These are phyloP conservation scores for Rhamnella rubrinervis DNA, from an alignment of 331 rosid genomes.

Conservation along the genomic window DNA sequence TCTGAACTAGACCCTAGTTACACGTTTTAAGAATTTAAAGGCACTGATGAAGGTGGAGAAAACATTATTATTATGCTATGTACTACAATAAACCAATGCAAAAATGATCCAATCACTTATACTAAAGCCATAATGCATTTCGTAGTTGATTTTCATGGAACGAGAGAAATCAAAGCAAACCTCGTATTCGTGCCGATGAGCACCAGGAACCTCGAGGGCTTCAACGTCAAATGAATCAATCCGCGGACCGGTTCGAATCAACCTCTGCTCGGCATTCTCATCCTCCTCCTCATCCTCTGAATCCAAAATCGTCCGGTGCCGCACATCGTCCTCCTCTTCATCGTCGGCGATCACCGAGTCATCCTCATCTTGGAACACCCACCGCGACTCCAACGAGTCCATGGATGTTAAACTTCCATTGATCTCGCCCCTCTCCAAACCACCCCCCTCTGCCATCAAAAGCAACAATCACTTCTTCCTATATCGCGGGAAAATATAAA, in stretches of 20 bases:
- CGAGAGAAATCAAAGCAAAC: conserved; percentile 22
- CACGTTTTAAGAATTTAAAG: too few species aligned
- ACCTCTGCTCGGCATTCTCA: conserved; percentile 70
- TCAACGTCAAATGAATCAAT: conserved; percentile 96
- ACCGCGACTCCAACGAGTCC: conserved; percentile 88
- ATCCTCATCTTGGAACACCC: conserved; percentile 93
- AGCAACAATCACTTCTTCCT: too few species aligned
- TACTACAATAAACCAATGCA: neutral
- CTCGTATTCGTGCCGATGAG: conserved; percentile 71
- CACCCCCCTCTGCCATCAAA: conserved; percentile 56
- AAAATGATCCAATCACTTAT: neutral
- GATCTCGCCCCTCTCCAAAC: conserved; percentile 49
- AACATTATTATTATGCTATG: too few species aligned
- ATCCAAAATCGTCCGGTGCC: conserved; percentile 39
- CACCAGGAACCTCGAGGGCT: conserved; percentile 93
- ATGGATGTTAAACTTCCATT: conserved; percentile 47
- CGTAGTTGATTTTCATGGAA: neutral
- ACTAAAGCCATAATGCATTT: neutral
- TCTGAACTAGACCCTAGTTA: too few species aligned
- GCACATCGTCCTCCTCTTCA: conserved; percentile 33
- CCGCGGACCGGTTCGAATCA: conserved; percentile 93
- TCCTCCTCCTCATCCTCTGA: conserved; percentile 82
- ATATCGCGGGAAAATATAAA: too few species aligned
- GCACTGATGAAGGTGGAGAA: too few species aligned
- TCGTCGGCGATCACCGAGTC: conserved; percentile 68